Evolutionary conservation across 345 rosid genomes (phyloP).

Genomic region (Durio zibethinus): DNA sequence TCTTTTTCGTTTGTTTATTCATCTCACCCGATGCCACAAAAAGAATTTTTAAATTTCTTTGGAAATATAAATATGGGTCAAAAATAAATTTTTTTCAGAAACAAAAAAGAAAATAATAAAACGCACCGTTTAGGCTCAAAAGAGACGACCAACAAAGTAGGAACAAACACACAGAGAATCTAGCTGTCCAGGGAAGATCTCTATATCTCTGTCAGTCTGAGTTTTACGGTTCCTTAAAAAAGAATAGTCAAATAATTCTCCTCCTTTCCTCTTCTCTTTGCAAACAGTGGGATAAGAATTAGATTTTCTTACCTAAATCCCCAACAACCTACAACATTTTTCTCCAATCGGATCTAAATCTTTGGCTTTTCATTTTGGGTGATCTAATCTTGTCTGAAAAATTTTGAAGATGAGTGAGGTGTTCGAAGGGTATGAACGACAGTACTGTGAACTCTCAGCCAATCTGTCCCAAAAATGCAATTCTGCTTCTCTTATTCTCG

Average conservation of each 20-base stretch:
- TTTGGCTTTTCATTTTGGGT: neutral
- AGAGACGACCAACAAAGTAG: neutral
- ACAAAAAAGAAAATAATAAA: neutral
- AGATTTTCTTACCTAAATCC: neutral
- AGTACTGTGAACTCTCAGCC: slow-evolving; percentile 89
- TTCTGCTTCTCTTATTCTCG: slow-evolving; percentile 48
- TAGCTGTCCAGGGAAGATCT: neutral
- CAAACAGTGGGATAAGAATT: neutral
- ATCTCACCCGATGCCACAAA: too few species aligned
- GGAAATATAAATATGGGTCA: too few species aligned
- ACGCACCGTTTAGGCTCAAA: neutral
- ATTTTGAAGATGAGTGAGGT: slow-evolving; percentile 66
- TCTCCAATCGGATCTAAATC: slow-evolving; percentile 6
- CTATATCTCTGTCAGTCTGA: neutral
- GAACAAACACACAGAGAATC: neutral
- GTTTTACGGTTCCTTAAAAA: neutral
- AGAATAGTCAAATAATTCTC: neutral
- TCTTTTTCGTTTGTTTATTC: too few species aligned
- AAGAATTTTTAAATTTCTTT: too few species aligned
- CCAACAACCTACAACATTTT: neutral
- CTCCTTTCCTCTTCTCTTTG: neutral
- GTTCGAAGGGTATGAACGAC: slow-evolving; percentile 88
- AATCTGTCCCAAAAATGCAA: slow-evolving; percentile 74
- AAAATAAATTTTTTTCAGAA: too few species aligned
- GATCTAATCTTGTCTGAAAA: neutral